Conservation (phyloP, 2,329 filamentous ascomycete genomes). For the Lasiodiplodia sp. region DNA sequence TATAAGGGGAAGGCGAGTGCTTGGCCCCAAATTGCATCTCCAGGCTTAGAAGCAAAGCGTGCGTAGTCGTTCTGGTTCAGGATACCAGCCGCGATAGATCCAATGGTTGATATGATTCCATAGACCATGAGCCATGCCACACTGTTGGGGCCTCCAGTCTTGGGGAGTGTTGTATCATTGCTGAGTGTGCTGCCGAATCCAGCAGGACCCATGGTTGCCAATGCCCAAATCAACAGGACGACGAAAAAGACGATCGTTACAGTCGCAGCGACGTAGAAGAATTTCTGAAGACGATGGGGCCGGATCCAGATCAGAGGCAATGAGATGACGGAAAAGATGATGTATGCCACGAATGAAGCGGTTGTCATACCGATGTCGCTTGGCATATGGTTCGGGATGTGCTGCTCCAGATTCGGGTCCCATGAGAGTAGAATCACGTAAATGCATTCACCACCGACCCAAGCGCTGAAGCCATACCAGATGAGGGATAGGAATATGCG, state of each 20-base stretch:
- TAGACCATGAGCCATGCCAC: conserved; percentile 50
- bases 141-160: conserved; percentile 37
- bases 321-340: conserved; percentile 48
- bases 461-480: conserved; percentile 43
- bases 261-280: conserved; percentile 40
- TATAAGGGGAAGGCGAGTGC: conserved; percentile 47
- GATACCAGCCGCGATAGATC: conserved; percentile 28
- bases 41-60: conserved; percentile 47
- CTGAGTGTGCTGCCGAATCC: conserved; percentile 41
- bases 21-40: conserved; percentile 47
- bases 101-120: conserved; percentile 49
- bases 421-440: conserved; percentile 42
- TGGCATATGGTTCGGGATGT: conserved; percentile 42
- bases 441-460: conserved; percentile 48
- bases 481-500: conserved; percentile 50
- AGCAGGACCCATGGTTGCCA: conserved; percentile 43
- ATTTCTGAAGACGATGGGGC: conserved; percentile 47
- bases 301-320: conserved; percentile 54
- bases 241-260: conserved; percentile 44
- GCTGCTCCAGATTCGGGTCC: conserved; percentile 42
- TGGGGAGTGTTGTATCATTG: conserved; percentile 31
- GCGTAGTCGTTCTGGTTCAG: conserved; percentile 47
- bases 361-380: conserved; percentile 46
- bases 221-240: conserved; percentile 43
- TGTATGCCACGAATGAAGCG: conserved; percentile 45